Evolutionary conservation across 306 rosid genomes (phyloP), one percentile per base, ranked within the genome.

Genomic region (Glycine tomentella): DNA sequence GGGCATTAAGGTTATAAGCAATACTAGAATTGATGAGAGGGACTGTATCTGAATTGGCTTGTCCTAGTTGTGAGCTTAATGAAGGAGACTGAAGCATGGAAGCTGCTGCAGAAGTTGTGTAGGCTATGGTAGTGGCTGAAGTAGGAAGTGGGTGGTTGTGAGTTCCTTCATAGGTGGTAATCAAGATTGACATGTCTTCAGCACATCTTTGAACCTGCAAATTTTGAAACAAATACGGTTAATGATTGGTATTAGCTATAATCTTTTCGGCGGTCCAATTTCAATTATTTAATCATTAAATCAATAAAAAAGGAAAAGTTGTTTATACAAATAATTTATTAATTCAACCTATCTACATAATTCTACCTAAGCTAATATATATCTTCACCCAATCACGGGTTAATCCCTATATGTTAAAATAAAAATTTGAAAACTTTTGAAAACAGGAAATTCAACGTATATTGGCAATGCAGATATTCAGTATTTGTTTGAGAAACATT

Each of bases 171-270:
- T 92, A 92, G 66, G 95, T 92, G 34, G 92, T 92, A 69, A 86
- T 89, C 78, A 92, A 76, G 72, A 92, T 89, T 13, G 97, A 89
- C 89, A 84, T 83, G 83, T 92, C 97, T 10, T 90, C 86, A 3
- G 75, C 80, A 72, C 91, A 86, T 87, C 97, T 90, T 85, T 92
- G 97, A 44, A 92, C 97, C 97, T 92, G 85, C 72, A 73, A 80
- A 45, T 48, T 58, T 51, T 51, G 68, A 71, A 73, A 42, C 46
- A 57, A 40, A n/a, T 65, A 63, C 33, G 7, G 16, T 50, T 72
- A 72, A 52, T 34, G n/a, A 72, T 33, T 33, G 31, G 0, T 7
- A 3, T 50, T 4, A 4, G 9, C 3, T 9, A 15, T 38, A 36
- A 33, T 52, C 10, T 15, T 33, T 63, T 11, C 8, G 9, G 7